Percentiles rank a stretch among this genome's conserved stretches.
Evolutionary conservation across 2,329 filamentous ascomycete genomes (phyloP).

Genomic region (Diaporthe velutina): DNA sequence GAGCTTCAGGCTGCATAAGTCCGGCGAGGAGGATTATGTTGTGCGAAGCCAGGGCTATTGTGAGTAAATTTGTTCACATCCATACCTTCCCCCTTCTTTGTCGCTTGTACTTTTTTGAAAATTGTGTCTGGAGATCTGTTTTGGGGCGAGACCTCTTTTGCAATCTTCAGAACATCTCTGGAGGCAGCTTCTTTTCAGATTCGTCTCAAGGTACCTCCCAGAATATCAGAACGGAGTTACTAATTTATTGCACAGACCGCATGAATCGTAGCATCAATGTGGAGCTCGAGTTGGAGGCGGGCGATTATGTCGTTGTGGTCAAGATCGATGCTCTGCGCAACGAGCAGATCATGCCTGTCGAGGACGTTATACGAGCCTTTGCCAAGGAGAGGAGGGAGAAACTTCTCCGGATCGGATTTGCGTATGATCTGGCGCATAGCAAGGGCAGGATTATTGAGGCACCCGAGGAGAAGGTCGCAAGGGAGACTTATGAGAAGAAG

Average conservation of each 20-base stretch:
- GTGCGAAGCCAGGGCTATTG: constrained; percentile 70
- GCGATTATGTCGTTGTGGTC: constrained; percentile 69
- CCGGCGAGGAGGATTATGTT: constrained; percentile 69
- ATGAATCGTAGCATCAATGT: constrained; percentile 71
- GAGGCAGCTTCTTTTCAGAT: no score
- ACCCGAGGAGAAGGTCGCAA: constrained; percentile 61
- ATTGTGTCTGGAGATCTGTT: neutral
- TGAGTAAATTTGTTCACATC: neutral
- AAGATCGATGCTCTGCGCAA: constrained; percentile 66
- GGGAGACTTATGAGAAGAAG: constrained; percentile 62
- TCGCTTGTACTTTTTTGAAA: neutral
- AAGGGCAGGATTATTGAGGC: constrained; percentile 67
- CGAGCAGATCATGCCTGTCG: constrained; percentile 58
- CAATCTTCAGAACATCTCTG: neutral
- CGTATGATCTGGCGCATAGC: constrained; percentile 72
- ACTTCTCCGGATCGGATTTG: constrained; percentile 67
- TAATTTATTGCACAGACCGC: constrained; percentile 49
- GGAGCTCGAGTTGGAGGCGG: constrained; percentile 69
- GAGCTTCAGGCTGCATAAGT: constrained; percentile 55
- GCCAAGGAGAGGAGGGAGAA: constrained; percentile 67
- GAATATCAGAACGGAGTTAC: neutral
- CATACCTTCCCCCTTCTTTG: neutral
- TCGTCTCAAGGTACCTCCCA: no score
- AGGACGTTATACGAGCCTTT: constrained; percentile 69
- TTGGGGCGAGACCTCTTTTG: neutral